Evolutionary conservation across 495 filamentous ascomycete genomes (phyloP), one percentile per base, ranked within the genome.

Genomic region (Penicillium malachiteum): DNA sequence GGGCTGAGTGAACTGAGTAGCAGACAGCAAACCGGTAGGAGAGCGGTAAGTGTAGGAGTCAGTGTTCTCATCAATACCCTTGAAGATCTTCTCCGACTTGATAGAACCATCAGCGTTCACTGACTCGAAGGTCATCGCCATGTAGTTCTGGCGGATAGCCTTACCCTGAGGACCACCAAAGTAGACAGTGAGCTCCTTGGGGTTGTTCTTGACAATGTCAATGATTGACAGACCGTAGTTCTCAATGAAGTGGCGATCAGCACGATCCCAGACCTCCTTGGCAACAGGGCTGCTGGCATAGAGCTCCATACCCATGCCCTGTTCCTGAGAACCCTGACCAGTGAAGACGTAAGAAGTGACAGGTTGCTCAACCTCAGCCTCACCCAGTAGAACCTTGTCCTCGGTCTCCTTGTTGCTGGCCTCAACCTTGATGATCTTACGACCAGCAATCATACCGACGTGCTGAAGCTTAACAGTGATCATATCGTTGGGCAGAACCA

Each of bases 281-380:
- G 94, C 94, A 34, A 99, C 94, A 3, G 86, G 79, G 66, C 93
- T 97, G 76, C 85, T 93, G 54, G 75, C 87, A 64, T 99, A 99
- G 35, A 99, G 83, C 70, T 97, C 94, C 94, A 99, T 99, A 73
- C 94, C 94, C 94, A 99, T 99, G 47, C 94, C 94, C 69, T 97
- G 95, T 71, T 97, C 94, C 71, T 99, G 94, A 34, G 90, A 95
- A 46, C 94, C 94, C 70, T 99, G 94, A 35, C 94, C 94, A 48
- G 94, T 99, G 75, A 99, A 99, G 57, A 99, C 91, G 61, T 99
- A 99, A 7, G 92, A 84, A 17, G 92, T 92, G 17, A 93, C 89
- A n/a, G 95, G 95, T 66, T 99, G 94, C 71, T 99, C 94, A 54
- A 99, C 92, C 69, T 99, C 94, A 14, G 95, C 95, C 75, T 97